Evolutionary conservation across 495 filamentous ascomycete genomes (phyloP), one percentile per base, ranked within the genome.

Genomic region (Annulohypoxylon moriforme): DNA sequence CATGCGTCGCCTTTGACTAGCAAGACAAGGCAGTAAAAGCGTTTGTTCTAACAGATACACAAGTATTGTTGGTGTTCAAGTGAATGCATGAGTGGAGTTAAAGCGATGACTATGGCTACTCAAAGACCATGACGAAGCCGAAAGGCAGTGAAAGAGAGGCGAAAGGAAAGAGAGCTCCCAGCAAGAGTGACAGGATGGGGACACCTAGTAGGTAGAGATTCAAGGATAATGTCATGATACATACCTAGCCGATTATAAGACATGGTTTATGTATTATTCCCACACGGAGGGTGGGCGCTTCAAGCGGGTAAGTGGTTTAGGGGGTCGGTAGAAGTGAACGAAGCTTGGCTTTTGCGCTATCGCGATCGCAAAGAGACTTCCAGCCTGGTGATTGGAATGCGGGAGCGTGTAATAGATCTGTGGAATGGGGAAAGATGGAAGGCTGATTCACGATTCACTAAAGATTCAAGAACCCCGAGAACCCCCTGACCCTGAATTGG

Each of bases 181-280:
- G 31, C 31, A 47, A 64, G n/a, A 64, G 58, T 58, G 67, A 67
- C 63, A 67, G 72, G 44, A 18, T 44, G 16, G n/a, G 16, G 16
- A 44, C 13, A 20, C 7, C 40, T 44, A 44, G 40, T 44, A 44
- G 40, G 40, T 44, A 44, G 40, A 44, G 40, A 44, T 44, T 44
- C n/a, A 44, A 44, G 40, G 67, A 59, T 65, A 64, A 60, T 59
- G 47, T 60, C 60, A 68, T 56, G 44, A 72, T 66, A 89, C 90
- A 83, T 82, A 89, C 90, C 88, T 85, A 92, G 80, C 61, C 89
- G 89, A 85, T 92, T 91, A 82, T 92, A 92, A 77, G 89, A 86
- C 85, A 87, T 87, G 81, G 77, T 82, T 76, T 24, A 65, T 71
- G 9, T 25, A 58, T 42, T 74, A 61, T 71, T 34, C 53, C 66